These are phyloP conservation scores for Magnolia kwangsiensis DNA, from an alignment of 164 flowering plant genomes.

Conservation along the genomic window DNA sequence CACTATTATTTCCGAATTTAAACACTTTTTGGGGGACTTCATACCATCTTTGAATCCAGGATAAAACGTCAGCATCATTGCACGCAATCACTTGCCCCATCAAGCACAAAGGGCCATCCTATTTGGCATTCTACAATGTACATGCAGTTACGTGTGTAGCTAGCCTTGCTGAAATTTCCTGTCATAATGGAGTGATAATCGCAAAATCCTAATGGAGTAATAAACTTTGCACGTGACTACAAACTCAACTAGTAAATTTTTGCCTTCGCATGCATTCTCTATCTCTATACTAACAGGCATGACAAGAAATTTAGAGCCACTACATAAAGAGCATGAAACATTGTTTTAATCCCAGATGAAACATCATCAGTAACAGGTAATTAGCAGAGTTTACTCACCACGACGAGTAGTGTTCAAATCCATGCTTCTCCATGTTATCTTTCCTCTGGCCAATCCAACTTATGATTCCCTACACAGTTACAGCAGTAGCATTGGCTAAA, in stretches of 20 bases:
- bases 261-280: neutral
- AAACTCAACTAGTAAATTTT: neutral
- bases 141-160: no score
- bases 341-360: neutral
- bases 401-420: conserved; percentile 66
- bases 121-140: no score
- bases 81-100: no score
- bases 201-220: no score
- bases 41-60: no score
- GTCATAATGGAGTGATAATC: no score
- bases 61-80: no score
- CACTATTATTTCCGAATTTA: no score
- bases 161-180: no score
- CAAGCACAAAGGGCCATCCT: no score
- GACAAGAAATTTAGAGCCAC: neutral
- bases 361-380: neutral
- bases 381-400: conserved; percentile 42
- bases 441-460: conserved; percentile 70
- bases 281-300: neutral
- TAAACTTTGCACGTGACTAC: neutral
- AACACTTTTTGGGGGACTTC: no score
- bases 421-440: conserved; percentile 54
- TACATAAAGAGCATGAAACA: neutral
- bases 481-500: neutral
- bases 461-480: conserved; percentile 52